Base-by-base conservation (phyloP, 306 rosid genomes). In the Malus asiatica region DNA sequence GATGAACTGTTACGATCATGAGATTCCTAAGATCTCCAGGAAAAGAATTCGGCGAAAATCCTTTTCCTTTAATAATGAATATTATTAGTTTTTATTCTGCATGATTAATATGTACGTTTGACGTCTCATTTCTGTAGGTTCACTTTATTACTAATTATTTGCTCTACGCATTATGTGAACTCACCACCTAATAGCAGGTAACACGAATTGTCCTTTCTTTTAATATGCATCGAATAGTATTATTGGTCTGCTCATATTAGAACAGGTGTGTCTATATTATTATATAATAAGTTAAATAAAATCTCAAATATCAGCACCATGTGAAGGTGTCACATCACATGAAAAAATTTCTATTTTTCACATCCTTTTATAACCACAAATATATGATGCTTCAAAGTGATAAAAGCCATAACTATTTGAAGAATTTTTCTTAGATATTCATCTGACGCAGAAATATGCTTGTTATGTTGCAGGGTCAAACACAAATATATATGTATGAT, bases 71-170 rank as follows among this genome's bases (percentile, higher is more conserved):
- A 4, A n/a, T 58, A 3, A 72, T 38, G 22, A 72, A 38, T 40
- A 23, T 25, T 33, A 33, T 14, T 48, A 48, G 19, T 48, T 7
- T 55, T 3, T 57, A 57, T 23, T 53, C 45, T 48, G 2, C 12
- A 12, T 18, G 3, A 29, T 1, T 51, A 20, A 30, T 52, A n/a
- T 18, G 20, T 9, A 10, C 44, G 7, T 3, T 27, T 51, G 20
- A 51, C 0, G 20, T 60, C 53, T 25, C 59, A 42, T 65, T 76
- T 73, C 52, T 68, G 74, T 92, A 93, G 98, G 98, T 64, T 93
- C 98, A 30, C 96, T 93, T 71, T 93, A 93, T 79, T 93, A 93
- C 85, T 93, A 84, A 84, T 76, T 15, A 45, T 61, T 8, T 68
- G 18, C 35, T 8, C 25, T 44, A 57, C 22, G 51, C 59, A 14